Conservation (phyloP, 2,329 filamentous ascomycete genomes). For the Dactylonectria estremocensis region DNA sequence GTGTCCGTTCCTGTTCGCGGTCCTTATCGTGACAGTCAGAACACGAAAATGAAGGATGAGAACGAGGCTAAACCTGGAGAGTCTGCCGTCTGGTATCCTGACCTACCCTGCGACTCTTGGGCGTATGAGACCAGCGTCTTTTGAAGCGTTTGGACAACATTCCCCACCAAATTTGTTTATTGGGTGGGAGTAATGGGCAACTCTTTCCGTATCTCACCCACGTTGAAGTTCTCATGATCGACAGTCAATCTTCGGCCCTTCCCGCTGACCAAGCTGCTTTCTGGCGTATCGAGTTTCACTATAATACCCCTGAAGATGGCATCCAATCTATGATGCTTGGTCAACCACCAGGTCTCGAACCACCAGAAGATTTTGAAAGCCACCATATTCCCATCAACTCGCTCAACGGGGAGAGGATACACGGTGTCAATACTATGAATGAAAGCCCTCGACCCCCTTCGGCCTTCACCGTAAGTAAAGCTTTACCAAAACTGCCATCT, state of each 20-base stretch:
- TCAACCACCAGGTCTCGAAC: neutral
- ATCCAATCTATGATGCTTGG: conserved; percentile 11
- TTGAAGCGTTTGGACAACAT: neutral
- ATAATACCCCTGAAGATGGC: neutral
- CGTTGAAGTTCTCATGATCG: conserved; percentile 12
- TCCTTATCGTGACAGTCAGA: neutral
- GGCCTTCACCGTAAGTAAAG: conserved; percentile 16
- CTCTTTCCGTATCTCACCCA: conserved; percentile 18
- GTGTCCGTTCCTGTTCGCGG: conserved; percentile 14
- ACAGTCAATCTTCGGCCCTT: neutral
- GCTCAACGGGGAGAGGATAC: conserved; percentile 20
- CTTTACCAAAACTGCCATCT: neutral
- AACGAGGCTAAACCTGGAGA: neutral
- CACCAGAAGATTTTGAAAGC: neutral
- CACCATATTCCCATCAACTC: conserved; percentile 5
- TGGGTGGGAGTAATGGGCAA: conserved; percentile 16
- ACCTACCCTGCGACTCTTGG: conserved; percentile 13
- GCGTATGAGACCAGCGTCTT: conserved; percentile 2
- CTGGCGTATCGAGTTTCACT: conserved; percentile 24
- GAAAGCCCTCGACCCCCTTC: conserved; percentile 1
- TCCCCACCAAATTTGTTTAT: conserved; percentile 19
- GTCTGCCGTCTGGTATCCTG: conserved; percentile 24
- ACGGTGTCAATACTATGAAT: conserved; percentile 15
- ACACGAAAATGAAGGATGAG: neutral
- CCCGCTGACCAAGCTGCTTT: conserved; percentile 4